These are phyloP conservation scores for Tuber calosporum DNA, from an alignment of 495 filamentous ascomycete genomes.

Conservation along the genomic window DNA sequence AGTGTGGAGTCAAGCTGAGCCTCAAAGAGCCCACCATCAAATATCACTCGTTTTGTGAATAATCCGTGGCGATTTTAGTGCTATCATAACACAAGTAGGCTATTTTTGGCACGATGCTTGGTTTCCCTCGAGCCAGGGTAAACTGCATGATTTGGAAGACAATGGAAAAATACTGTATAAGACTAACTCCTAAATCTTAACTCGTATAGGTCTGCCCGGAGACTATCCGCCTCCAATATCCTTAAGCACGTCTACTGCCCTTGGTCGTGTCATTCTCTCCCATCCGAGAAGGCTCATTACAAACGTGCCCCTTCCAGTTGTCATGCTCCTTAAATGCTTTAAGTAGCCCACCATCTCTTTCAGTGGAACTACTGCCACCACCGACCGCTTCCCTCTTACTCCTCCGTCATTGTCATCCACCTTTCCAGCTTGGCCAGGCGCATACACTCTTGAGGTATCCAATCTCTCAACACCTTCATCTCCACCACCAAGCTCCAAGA, in stretches of 20 bases:
- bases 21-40: neutral
- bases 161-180: neutral
- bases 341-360: constrained; percentile 98
- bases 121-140: neutral
- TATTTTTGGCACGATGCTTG: neutral
- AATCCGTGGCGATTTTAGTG: neutral
- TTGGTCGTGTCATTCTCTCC: constrained; percentile 66
- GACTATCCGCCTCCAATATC: constrained; percentile 29
- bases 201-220: neutral
- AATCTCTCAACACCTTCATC: constrained; percentile 47
- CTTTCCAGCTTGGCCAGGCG: constrained; percentile 47
- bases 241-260: constrained; percentile 41
- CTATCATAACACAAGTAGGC: neutral
- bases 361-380: constrained; percentile 78
- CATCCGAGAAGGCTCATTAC: constrained; percentile 88
- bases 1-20: neutral
- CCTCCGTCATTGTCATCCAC: constrained; percentile 18
- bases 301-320: constrained; percentile 80
- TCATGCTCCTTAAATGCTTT: constrained; percentile 79
- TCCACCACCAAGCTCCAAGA: constrained; percentile 70
- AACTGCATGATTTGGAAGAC: neutral
- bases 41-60: neutral
- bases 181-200: neutral
- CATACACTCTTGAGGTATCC: constrained; percentile 66
- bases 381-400: constrained; percentile 48